Conservation (phyloP, 768 basidiomycete genomes). For the Daedalea quercina region DNA sequence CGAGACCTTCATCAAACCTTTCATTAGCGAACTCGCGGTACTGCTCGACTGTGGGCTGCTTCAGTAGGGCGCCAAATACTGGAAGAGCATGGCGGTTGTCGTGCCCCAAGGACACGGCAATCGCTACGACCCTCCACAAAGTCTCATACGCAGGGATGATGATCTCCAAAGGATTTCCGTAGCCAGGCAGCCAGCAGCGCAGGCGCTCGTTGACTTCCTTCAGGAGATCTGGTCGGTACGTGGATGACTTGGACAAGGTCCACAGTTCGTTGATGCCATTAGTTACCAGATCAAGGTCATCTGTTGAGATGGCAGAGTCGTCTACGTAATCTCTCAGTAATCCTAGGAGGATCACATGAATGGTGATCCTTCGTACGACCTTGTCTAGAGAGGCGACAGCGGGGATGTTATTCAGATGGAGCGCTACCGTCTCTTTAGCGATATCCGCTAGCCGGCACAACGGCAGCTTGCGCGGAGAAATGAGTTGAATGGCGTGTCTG, state of each 20-base stretch:
- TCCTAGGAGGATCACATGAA: slow-evolving; percentile 35
- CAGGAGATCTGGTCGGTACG: slow-evolving; percentile 27
- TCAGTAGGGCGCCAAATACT: slow-evolving; percentile 32
- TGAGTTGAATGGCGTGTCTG: background rate
- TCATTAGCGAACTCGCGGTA: slow-evolving; percentile 21
- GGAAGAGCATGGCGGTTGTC: slow-evolving; percentile 20
- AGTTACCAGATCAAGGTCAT: slow-evolving; percentile 32
- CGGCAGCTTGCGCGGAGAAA: slow-evolving; percentile 7
- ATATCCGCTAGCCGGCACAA: slow-evolving; percentile 30
- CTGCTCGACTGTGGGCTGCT: slow-evolving; percentile 20
- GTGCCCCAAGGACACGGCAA: slow-evolving; percentile 30
- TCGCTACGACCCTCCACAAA: slow-evolving; percentile 54
- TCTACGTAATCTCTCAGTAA: slow-evolving; percentile 30
- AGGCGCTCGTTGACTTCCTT: slow-evolving; percentile 30
- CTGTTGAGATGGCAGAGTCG: slow-evolving; percentile 18
- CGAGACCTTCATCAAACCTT: background rate
- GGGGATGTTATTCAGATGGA: background rate
- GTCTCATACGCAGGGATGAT: slow-evolving; percentile 58
- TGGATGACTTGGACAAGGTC: slow-evolving; percentile 34
- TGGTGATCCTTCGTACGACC: slow-evolving; percentile 38
- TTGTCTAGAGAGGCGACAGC: slow-evolving; percentile 25
- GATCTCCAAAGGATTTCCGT: slow-evolving; percentile 39
- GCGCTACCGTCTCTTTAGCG: slow-evolving; percentile 7
- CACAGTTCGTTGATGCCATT: slow-evolving; percentile 39
- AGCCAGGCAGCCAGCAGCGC: slow-evolving; percentile 32